These are phyloP conservation scores for Ampelocalamus luodianensis DNA, from an alignment of 176 grass and related monocot genomes.

Conservation along the genomic window DNA sequence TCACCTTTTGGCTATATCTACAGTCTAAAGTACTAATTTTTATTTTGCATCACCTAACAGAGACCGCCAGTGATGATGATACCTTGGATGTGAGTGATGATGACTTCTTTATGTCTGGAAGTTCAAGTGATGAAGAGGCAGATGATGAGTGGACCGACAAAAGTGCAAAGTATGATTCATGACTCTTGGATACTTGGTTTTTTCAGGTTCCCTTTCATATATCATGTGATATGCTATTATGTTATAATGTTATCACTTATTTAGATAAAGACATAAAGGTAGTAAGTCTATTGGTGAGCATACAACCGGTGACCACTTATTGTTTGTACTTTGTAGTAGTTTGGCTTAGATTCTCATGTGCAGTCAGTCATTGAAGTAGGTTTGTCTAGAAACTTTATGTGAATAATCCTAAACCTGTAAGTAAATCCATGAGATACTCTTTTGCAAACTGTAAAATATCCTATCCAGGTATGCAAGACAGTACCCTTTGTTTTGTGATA, in stretches of 20 bases:
- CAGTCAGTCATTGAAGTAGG: neutral
- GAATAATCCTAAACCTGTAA: neutral
- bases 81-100: constrained; percentile 89
- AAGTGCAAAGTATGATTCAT: constrained; percentile 80
- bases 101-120: constrained; percentile 95
- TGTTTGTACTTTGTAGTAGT: neutral
- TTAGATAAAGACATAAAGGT: neutral
- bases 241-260: neutral
- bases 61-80: constrained; percentile 95
- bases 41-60: constrained; percentile 53
- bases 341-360: neutral
- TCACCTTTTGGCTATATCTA: constrained; percentile 2
- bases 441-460: neutral
- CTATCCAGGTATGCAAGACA: neutral
- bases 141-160: constrained; percentile 98
- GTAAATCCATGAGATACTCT: neutral
- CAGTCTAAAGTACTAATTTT: constrained; percentile 35
- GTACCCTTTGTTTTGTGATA: constrained; percentile 5
- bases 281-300: neutral
- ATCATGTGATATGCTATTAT: neutral
- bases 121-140: constrained; percentile 98
- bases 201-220: constrained; percentile 1
- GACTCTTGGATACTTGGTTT: constrained; percentile 8
- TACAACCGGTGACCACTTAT: neutral
- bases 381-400: neutral